These are phyloP conservation scores for Verticillium dahliae DNA, from an alignment of 2,329 filamentous ascomycete genomes.

Conservation along the genomic window DNA sequence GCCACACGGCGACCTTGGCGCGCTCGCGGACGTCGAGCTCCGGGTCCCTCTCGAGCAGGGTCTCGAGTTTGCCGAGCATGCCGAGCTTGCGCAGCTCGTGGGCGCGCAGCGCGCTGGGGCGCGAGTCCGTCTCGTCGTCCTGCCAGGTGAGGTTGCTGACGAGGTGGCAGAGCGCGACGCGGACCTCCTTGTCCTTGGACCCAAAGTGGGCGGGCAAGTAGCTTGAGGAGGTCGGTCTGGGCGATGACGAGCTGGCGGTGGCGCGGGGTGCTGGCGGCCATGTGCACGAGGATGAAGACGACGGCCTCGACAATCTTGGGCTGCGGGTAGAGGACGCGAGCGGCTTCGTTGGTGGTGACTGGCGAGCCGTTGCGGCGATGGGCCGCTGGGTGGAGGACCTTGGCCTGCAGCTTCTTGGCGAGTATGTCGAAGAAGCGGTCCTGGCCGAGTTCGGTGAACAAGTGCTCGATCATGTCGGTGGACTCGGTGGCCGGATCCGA, in stretches of 20 bases:
- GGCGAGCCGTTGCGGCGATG: constrained; percentile 28
- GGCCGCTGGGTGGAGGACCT: constrained; percentile 43
- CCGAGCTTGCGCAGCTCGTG: constrained; percentile 65
- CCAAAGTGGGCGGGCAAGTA: constrained; percentile 65
- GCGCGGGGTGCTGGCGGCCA: constrained; percentile 72
- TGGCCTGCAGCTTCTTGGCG: constrained; percentile 66
- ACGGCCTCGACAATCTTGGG: constrained; percentile 70
- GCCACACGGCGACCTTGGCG: constrained; percentile 71
- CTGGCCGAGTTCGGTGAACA: constrained; percentile 70
- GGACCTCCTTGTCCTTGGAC: constrained; percentile 66
- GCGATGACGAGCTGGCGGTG: constrained; percentile 73
- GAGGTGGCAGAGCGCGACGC: constrained; percentile 74
- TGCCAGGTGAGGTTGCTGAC: constrained; percentile 80
- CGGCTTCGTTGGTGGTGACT: constrained; percentile 7
- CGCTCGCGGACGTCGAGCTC: constrained; percentile 80
- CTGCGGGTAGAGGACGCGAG: constrained; percentile 46
- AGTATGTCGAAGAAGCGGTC: constrained; percentile 76
- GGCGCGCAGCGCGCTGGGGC: constrained; percentile 60
- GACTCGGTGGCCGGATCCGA: constrained; percentile 44
- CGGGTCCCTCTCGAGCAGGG: constrained; percentile 55
- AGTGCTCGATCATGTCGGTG: constrained; percentile 73
- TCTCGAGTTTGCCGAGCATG: constrained; percentile 59
- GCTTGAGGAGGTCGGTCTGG: constrained; percentile 68
- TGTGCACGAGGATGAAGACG: constrained; percentile 77
- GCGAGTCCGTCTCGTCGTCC: constrained; percentile 64